phyloP scores from a whole-genome alignment of 768 basidiomycete genomes.

The Glaciozyma martinii region DNA sequence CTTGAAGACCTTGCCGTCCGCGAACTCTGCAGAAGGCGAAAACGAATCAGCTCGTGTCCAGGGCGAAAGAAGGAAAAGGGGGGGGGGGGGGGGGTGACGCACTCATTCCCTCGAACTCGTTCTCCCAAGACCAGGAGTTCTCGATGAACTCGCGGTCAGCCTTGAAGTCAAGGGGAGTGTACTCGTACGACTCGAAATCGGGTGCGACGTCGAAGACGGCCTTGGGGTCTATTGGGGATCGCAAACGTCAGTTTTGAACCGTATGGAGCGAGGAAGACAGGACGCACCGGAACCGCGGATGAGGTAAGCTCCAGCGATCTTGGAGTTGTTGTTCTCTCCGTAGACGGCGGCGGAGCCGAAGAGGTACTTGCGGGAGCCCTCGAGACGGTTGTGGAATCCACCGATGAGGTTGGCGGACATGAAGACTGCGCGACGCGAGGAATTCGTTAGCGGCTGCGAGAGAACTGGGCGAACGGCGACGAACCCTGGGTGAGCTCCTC shows the following conservation, averaged over 20 bases:
- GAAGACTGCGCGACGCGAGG: slow-evolving; percentile 46
- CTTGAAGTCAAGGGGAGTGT: slow-evolving; percentile 58
- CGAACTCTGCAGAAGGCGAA: not conserved
- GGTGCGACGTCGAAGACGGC: slow-evolving; percentile 71
- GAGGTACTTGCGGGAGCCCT: slow-evolving; percentile 81
- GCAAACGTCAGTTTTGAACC: not conserved
- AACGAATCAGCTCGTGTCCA: not conserved
- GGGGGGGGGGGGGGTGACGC: too few species aligned
- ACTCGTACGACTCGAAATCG: slow-evolving; percentile 83
- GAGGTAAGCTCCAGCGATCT: slow-evolving; percentile 58
- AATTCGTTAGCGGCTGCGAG: not conserved
- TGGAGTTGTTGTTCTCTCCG: slow-evolving; percentile 63
- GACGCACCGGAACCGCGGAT: slow-evolving; percentile 55
- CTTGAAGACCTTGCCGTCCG: slow-evolving; percentile 41
- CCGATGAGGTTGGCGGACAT: slow-evolving; percentile 91
- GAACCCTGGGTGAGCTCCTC: slow-evolving; percentile 65
- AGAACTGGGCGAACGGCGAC: not conserved
- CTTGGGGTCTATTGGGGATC: slow-evolving; percentile 44
- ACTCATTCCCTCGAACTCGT: slow-evolving; percentile 59
- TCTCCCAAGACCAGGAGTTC: slow-evolving; percentile 86
- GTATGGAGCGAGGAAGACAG: not conserved
- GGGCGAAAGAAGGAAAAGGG: not conserved
- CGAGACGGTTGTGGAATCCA: slow-evolving; percentile 94
- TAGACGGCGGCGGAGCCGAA: slow-evolving; percentile 90
- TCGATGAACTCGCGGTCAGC: slow-evolving; percentile 86